phyloP scores from a whole-genome alignment of 2,329 filamentous ascomycete species.

The Fusarium tupiense region DNA sequence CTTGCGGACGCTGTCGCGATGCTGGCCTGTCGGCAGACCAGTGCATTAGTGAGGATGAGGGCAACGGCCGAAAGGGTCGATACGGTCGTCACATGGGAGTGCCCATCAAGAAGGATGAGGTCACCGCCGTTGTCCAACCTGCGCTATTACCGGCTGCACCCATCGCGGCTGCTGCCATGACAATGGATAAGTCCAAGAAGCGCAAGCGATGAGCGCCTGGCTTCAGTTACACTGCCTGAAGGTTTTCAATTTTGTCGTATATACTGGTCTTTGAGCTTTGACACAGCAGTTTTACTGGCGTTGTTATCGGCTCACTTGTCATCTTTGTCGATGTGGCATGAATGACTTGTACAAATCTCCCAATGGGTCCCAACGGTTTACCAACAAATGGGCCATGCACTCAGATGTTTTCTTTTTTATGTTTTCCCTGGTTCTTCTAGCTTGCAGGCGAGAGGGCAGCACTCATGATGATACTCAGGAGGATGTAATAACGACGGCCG shows the following conservation, averaged over 20 bases:
- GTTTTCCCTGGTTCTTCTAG: slow-evolving; percentile 28
- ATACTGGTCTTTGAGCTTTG: slow-evolving; percentile 21
- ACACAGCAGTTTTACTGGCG: slow-evolving; percentile 7
- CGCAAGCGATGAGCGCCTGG: slow-evolving; percentile 61
- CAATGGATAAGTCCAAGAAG: slow-evolving; percentile 69
- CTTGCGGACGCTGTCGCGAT: slow-evolving; percentile 94
- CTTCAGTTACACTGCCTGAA: not conserved
- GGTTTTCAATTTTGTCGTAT: slow-evolving; percentile 16
- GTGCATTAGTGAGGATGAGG: slow-evolving; percentile 97
- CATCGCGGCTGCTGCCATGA: slow-evolving; percentile 50
- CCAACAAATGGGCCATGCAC: slow-evolving; percentile 11
- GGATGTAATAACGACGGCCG: slow-evolving; percentile 54
- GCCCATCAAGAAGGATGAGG: slow-evolving; percentile 68
- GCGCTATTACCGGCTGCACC: slow-evolving; percentile 57
- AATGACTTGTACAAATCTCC: slow-evolving; percentile 24
- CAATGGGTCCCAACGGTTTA: slow-evolving; percentile 4
- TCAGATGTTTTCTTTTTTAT: slow-evolving; percentile 11
- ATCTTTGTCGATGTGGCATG: slow-evolving; percentile 14
- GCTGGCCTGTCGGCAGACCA: slow-evolving; percentile 92
- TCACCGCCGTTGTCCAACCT: slow-evolving; percentile 50
- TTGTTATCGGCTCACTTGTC: slow-evolving; percentile 25
- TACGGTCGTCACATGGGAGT: slow-evolving; percentile 81
- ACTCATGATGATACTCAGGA: slow-evolving; percentile 45
- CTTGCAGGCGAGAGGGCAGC: slow-evolving; percentile 36
- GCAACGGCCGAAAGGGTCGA: slow-evolving; percentile 94